Evolutionary conservation across 192 early-diverging fungal genomes (phyloP).

Genomic region (Gaertneriomyces semiglobifer): DNA sequence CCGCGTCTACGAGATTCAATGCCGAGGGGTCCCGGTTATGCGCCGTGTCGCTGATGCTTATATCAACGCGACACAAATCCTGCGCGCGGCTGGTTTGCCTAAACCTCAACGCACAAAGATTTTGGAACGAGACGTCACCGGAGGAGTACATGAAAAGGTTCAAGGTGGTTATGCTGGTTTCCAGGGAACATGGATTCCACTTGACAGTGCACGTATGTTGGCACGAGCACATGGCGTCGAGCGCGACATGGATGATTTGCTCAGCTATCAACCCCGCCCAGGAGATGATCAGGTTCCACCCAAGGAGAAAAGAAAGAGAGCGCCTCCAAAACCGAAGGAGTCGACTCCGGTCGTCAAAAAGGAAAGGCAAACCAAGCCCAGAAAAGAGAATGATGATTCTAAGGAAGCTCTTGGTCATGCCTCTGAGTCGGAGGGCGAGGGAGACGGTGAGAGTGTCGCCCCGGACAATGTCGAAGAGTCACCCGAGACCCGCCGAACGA

Average conservation of each 20-base stretch:
- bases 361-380: background rate
- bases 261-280: constrained; percentile 22
- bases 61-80: constrained; percentile 96
- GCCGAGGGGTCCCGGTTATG: constrained; percentile 72
- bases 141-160: constrained; percentile 90
- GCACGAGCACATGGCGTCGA: constrained; percentile 28
- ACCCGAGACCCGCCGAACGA: constrained; percentile 17
- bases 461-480: background rate
- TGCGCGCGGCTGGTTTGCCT: constrained; percentile 91
- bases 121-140: constrained; percentile 86
- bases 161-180: constrained; percentile 81
- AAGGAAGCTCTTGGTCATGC: background rate
- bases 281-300: constrained; percentile 22
- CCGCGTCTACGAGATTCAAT: constrained; percentile 71
- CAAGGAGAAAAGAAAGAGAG: constrained; percentile 17
- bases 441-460: background rate
- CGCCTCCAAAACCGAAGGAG: background rate
- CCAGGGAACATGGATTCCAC: constrained; percentile 43
- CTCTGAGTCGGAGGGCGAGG: background rate
- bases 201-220: constrained; percentile 28
- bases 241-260: constrained; percentile 22
- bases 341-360: background rate
- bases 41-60: constrained; percentile 76
- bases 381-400: no score
- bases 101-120: constrained; percentile 94